These are phyloP conservation scores for Starmera caribaea DNA, from an alignment of 805 yeast genomes.

Conservation along the genomic window DNA sequence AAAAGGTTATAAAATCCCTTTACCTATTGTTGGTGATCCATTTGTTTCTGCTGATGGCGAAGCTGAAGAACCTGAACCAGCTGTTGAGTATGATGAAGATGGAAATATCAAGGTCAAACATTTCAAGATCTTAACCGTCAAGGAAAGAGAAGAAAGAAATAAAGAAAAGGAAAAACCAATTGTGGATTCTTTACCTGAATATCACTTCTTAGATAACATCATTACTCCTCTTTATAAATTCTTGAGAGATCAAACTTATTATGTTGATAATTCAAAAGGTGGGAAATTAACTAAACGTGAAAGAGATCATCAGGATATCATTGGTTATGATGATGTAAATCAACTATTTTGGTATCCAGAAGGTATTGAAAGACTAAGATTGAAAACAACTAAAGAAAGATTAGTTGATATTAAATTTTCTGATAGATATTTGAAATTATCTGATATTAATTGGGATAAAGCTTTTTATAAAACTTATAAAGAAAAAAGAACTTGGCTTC, in stretches of 20 bases:
- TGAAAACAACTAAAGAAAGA: constrained; percentile 30
- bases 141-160: too few species aligned
- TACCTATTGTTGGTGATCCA: constrained; percentile 63
- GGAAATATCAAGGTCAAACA: too few species aligned
- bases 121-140: too few species aligned
- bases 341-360: constrained; percentile 80
- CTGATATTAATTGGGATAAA: constrained; percentile 52
- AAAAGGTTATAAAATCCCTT: constrained; percentile 30
- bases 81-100: too few species aligned
- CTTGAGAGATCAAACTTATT: constrained; percentile 46
- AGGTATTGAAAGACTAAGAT: constrained; percentile 52
- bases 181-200: constrained; percentile 25
- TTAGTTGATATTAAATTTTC: constrained; percentile 43
- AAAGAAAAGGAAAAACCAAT: too few species aligned
- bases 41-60: constrained; percentile 27
- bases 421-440: constrained; percentile 44
- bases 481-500: constrained; percentile 72
- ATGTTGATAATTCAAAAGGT: constrained; percentile 26
- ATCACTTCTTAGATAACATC: constrained; percentile 47
- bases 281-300: constrained; percentile 37
- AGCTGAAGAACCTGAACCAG: background rate
- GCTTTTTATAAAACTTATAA: constrained; percentile 66
- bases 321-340: constrained; percentile 87
- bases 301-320: constrained; percentile 55
- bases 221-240: constrained; percentile 65